Percentiles rank a stretch among this genome's conserved stretches.
phyloP scores from a whole-genome alignment of 306 rosid species.

The Rosa persica region DNA sequence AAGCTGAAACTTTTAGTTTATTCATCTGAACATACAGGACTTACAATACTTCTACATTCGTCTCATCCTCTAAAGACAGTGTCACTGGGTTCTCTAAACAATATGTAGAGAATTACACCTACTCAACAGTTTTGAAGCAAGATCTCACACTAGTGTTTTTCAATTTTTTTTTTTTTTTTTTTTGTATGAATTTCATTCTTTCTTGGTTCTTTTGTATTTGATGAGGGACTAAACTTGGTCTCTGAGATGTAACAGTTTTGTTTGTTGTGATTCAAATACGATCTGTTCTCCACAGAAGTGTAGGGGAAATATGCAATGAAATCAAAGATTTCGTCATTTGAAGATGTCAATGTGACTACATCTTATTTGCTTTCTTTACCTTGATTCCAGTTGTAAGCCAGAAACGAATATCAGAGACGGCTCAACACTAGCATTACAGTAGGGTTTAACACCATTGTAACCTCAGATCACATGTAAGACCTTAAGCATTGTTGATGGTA shows the following conservation, averaged over 20 bases:
- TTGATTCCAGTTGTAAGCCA: not conserved
- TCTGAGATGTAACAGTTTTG: conserved; percentile 33
- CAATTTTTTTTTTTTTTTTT: not conserved
- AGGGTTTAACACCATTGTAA: too few relatives aligned
- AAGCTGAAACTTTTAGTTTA: not conserved
- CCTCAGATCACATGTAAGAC: too few relatives aligned
- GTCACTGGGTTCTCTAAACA: conserved; percentile 29
- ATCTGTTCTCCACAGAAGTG: not conserved
- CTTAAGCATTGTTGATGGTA: too few relatives aligned
- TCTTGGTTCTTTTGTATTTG: conserved; percentile 26
- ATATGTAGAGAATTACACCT: conserved; percentile 20
- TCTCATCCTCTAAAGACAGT: not conserved
- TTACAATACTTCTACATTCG: conserved; percentile 21
- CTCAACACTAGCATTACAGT: too few relatives aligned
- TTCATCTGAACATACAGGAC: conserved; percentile 11
- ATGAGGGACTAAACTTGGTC: conserved; percentile 19
- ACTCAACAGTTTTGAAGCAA: conserved; percentile 22
- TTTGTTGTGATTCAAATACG: not conserved
- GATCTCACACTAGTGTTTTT: not conserved
- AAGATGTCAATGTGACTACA: not conserved
- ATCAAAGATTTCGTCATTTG: not conserved
- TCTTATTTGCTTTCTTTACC: not conserved
- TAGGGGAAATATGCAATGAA: not conserved
- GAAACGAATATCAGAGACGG: not conserved
- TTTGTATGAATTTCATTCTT: conserved; percentile 20